Percentiles rank a stretch among this genome's conserved stretches.
These are phyloP conservation scores for Pichia sp. DNA, from an alignment of 1,139 yeast species.

Conservation along the genomic window DNA sequence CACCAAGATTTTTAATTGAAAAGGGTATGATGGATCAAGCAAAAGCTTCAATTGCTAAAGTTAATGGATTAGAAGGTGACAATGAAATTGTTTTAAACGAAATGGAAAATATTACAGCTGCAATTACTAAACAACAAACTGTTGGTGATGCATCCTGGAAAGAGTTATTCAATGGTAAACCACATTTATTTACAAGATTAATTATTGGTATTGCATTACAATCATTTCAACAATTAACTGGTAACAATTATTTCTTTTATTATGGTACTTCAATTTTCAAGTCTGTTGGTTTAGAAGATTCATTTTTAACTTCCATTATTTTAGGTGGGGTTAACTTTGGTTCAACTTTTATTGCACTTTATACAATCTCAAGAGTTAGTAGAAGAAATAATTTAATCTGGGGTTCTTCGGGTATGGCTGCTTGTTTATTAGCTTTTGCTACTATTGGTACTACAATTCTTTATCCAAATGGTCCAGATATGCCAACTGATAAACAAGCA, in stretches of 20 bases:
- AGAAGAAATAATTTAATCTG: conserved; percentile 57
- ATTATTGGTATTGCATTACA: conserved; percentile 59
- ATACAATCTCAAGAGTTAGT: conserved; percentile 60
- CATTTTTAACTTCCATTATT: conserved; percentile 70
- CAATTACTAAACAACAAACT: conserved; percentile 52
- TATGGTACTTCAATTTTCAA: conserved; percentile 71
- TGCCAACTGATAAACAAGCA: conserved; percentile 37
- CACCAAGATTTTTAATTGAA: conserved; percentile 64
- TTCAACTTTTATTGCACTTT: conserved; percentile 64
- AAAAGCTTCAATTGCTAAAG: conserved; percentile 51
- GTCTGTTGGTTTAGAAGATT: conserved; percentile 66
- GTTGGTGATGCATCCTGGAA: conserved; percentile 64
- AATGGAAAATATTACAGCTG: conserved; percentile 52
- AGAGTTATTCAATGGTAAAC: conserved; percentile 59
- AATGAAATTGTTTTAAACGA: conserved; percentile 54
- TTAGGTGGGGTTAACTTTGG: conserved; percentile 73
- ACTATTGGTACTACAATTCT: conserved; percentile 60
- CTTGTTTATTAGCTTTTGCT: conserved; percentile 59
- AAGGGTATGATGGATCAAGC: conserved; percentile 51
- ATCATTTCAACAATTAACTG: conserved; percentile 71
- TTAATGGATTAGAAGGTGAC: conserved; percentile 52
- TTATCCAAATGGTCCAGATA: conserved; percentile 45
- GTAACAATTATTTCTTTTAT: conserved; percentile 76
- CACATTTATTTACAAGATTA: conserved; percentile 57
- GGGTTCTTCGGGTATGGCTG: conserved; percentile 60